phyloP scores from a whole-genome alignment of 805 yeast genomes.

The Monosporozyma aerobia region DNA sequence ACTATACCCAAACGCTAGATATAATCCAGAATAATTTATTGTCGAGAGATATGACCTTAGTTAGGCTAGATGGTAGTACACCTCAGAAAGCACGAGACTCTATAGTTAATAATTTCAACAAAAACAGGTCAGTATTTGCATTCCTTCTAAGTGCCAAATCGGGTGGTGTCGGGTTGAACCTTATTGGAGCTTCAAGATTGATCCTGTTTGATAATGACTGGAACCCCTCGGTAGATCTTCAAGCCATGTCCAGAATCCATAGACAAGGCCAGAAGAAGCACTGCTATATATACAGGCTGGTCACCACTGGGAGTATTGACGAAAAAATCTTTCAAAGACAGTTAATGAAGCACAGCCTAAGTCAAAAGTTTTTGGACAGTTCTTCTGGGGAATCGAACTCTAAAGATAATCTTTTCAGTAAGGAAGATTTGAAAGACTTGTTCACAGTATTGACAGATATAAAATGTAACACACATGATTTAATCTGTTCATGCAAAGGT shows the following conservation, averaged over 20 bases:
- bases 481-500: slow-evolving; percentile 58
- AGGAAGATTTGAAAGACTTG: slow-evolving; percentile 61
- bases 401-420: slow-evolving; percentile 59
- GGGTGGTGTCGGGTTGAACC: slow-evolving; percentile 88
- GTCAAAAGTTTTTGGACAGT: slow-evolving; percentile 56
- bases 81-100: slow-evolving; percentile 55
- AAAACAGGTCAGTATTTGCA: slow-evolving; percentile 39
- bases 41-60: slow-evolving; percentile 40
- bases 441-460: slow-evolving; percentile 50
- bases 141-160: slow-evolving; percentile 81
- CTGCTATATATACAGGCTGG: slow-evolving; percentile 69
- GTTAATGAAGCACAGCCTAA: slow-evolving; percentile 68
- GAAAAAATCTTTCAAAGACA: slow-evolving; percentile 93
- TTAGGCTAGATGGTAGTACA: slow-evolving; percentile 78
- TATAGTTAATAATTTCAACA: slow-evolving; percentile 64
- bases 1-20: slow-evolving; percentile 81
- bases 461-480: slow-evolving; percentile 65
- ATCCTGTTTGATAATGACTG: slow-evolving; percentile 89
- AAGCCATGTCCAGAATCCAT: slow-evolving; percentile 92
- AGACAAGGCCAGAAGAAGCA: slow-evolving; percentile 84
- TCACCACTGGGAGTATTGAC: slow-evolving; percentile 86
- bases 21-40: slow-evolving; percentile 51
- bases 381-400: slow-evolving; percentile 26
- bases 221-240: slow-evolving; percentile 90
- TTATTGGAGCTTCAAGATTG: slow-evolving; percentile 81